Base-by-base conservation (phyloP, 2,329 filamentous ascomycete genomes). In the Neopestalotiopsis clavispora region DNA sequence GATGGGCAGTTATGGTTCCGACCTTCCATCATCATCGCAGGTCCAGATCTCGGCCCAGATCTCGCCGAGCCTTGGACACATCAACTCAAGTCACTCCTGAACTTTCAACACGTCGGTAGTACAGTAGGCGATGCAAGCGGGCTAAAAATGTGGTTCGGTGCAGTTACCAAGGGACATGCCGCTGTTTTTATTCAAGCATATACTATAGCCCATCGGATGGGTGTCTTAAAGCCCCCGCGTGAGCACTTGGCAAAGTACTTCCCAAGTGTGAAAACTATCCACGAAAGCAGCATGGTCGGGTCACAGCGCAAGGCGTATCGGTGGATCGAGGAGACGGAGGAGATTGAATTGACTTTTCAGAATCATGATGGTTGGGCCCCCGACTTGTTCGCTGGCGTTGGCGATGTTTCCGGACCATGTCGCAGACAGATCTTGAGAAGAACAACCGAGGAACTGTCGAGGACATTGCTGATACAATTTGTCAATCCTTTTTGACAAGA, bases 241-340 rank as follows among this genome's bases (percentile, higher is more conserved):
- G 13, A 45, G 7, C 60, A 63, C 20, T 6, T 63, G 38, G 60
- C 60, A 28, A 34, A 63, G 38, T 63, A 63, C 14, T 63, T 63
- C 34, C 60, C 60, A n/a, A 42, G 32, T 12, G 38, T 45, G 17
- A 5, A 6, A 1, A 12, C 20, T 14, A 42, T 63, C 10, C 32
- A 63, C 20, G 60, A 63, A 23, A 63, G 60, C 9, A 45, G 32
- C 34, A 42, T 63, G 32, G 12, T 20, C 12, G 60, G 60, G 5
- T 63, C 60, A 6, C 60, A 63, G 60, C 60, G 60, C 17, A 63
- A 63, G 60, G 32, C 60, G 20, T 63, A 63, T 5, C 23, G 60
- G n/a, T 63, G 60, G 60, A 63, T 63, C 38, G 45, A 45, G 14
- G 60, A 63, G 10, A 63, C 45, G 60, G 60, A 63, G n/a, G 60